These are phyloP conservation scores for Heliocybe sulcata DNA, from an alignment of 1,284 basidiomycete species.

Conservation along the genomic window DNA sequence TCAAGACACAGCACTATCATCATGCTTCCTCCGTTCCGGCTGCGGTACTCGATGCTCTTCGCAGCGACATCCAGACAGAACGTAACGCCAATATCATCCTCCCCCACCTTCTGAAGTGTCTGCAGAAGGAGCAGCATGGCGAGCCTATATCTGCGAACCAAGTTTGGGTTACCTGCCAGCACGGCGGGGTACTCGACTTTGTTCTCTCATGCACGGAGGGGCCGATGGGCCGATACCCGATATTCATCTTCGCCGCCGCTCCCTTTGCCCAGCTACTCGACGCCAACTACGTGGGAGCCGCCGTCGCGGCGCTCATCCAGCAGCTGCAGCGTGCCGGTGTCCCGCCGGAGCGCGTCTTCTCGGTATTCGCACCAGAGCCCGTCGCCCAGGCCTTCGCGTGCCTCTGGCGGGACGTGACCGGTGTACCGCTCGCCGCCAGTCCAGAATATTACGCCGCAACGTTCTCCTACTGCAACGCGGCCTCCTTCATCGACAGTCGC, in stretches of 20 bases:
- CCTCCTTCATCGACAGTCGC: conserved; percentile 28
- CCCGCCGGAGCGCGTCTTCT: conserved; percentile 43
- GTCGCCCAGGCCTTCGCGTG: conserved; percentile 39
- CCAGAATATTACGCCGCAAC: conserved; percentile 56
- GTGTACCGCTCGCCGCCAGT: conserved; percentile 24
- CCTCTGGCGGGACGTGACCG: conserved; percentile 38
- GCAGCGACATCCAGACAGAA: conserved; percentile 9
- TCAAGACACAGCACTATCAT: neutral
- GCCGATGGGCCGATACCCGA: conserved; percentile 41
- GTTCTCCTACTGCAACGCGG: conserved; percentile 44
- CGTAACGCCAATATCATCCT: conserved; percentile 46
- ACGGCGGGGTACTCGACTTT: conserved; percentile 32
- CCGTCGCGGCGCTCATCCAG: conserved; percentile 18
- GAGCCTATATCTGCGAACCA: conserved; percentile 16
- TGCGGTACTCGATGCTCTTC: neutral
- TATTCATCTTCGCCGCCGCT: conserved; percentile 29
- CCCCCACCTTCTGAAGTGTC: conserved; percentile 35
- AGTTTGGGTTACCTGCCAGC: conserved; percentile 45
- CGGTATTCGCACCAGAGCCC: conserved; percentile 50
- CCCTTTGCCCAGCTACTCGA: conserved; percentile 12
- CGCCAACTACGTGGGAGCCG: conserved; percentile 19
- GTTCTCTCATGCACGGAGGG: conserved; percentile 52
- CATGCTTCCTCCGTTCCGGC: neutral
- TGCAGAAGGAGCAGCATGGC: conserved; percentile 12
- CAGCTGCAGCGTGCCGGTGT: conserved; percentile 13